Conservation (phyloP, 768 basidiomycete genomes). For the Kwoniella shandongensis region DNA sequence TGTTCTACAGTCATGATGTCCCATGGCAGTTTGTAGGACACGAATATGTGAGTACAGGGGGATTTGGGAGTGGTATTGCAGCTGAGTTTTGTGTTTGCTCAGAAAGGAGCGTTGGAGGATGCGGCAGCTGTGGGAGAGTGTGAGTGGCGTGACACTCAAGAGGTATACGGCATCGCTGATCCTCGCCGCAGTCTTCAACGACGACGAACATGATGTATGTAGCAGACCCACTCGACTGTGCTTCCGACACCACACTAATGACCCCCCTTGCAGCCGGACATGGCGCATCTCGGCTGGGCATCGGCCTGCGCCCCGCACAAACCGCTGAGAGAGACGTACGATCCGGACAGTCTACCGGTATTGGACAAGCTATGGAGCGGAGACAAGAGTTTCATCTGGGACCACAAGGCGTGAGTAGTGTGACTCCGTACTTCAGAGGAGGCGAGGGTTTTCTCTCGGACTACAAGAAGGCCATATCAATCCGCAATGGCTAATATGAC, state of each 20-base stretch:
- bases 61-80: too few relatives aligned
- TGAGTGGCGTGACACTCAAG: constrained; percentile 15
- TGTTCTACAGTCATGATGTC: constrained; percentile 49
- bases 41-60: constrained; percentile 45
- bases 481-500: background rate
- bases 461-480: constrained; percentile 24
- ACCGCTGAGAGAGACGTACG: constrained; percentile 41
- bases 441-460: constrained; percentile 50
- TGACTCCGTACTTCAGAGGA: too few relatives aligned
- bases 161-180: constrained; percentile 17
- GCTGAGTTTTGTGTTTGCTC: background rate
- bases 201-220: constrained; percentile 43
- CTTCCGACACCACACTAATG: background rate
- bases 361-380: constrained; percentile 31
- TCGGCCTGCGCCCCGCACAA: constrained; percentile 50
- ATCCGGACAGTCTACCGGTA: constrained; percentile 28
- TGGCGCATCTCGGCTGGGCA: constrained; percentile 48
- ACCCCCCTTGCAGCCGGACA: constrained; percentile 32
- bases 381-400: constrained; percentile 50
- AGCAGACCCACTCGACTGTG: background rate
- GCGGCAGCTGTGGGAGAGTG: constrained; percentile 46
- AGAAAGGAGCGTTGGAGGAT: constrained; percentile 47
- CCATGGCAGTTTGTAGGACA: constrained; percentile 50
- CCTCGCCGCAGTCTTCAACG: constrained; percentile 30
- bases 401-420: constrained; percentile 45